A percentile compares a stretch with the other conserved stretches of the same genome.
Conservation (phyloP, 2,329 filamentous ascomycete species). For the Paradendryphiella salina region DNA sequence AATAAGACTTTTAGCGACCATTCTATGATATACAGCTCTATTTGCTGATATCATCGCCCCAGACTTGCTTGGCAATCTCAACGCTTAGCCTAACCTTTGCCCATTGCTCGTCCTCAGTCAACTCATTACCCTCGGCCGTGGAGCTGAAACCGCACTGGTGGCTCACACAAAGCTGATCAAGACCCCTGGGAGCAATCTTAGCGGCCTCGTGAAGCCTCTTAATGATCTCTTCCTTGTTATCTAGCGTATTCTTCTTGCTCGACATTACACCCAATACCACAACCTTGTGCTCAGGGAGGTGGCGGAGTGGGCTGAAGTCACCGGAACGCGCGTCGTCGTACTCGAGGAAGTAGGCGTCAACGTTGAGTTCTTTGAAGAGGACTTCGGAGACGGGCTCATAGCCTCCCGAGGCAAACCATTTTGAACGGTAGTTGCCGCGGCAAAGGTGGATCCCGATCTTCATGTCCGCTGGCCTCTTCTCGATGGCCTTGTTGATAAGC, state of each 20-base stretch:
- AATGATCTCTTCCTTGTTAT: slow-evolving; percentile 52
- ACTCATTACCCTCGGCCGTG: slow-evolving; percentile 61
- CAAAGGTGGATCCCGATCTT: slow-evolving; percentile 61
- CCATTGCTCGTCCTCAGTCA: slow-evolving; percentile 62
- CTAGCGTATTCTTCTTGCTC: slow-evolving; percentile 61
- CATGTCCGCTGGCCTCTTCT: slow-evolving; percentile 58
- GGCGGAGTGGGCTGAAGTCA: slow-evolving; percentile 60
- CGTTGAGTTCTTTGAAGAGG: slow-evolving; percentile 60
- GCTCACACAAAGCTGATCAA: slow-evolving; percentile 60
- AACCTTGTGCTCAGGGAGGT: slow-evolving; percentile 58
- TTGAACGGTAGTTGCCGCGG: slow-evolving; percentile 60
- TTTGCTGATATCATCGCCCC: slow-evolving; percentile 54
- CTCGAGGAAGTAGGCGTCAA: slow-evolving; percentile 64
- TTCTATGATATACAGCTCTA: neutral
- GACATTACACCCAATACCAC: slow-evolving; percentile 61
- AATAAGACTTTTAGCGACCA: neutral
- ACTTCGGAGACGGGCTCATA: slow-evolving; percentile 63
- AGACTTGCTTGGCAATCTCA: slow-evolving; percentile 61
- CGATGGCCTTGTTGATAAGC: slow-evolving; percentile 60
- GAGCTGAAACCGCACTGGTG: slow-evolving; percentile 63
- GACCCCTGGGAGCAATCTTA: slow-evolving; percentile 54
- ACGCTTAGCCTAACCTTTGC: slow-evolving; percentile 59
- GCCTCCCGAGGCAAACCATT: slow-evolving; percentile 62
- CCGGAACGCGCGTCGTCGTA: slow-evolving; percentile 61
- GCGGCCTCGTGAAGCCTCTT: slow-evolving; percentile 45